A percentile compares a stretch with the other conserved stretches of the same genome.
phyloP scores from a whole-genome alignment of 2,329 filamentous ascomycete genomes.

The Fusarium nisikadoi region DNA sequence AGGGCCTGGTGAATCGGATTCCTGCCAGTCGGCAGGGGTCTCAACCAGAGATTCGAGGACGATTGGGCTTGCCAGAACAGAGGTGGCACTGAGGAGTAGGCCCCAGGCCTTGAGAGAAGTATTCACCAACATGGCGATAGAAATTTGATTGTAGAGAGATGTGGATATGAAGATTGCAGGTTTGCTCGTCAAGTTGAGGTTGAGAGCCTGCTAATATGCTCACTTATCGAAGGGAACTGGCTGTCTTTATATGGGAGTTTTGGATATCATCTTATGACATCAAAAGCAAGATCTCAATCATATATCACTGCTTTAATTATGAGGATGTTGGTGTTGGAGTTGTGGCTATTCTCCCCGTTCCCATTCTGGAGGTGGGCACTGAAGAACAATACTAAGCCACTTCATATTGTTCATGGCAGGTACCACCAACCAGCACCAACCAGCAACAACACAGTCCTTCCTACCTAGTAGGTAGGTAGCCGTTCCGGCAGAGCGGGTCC shows the following conservation, averaged over 20 bases:
- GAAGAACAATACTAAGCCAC: constrained; percentile 42
- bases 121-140: constrained; percentile 7
- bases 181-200: constrained; percentile 1
- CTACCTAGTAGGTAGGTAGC: neutral
- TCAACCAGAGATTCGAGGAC: constrained; percentile 38
- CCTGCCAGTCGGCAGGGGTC: constrained; percentile 40
- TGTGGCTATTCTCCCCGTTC: constrained; percentile 15
- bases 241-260: constrained; percentile 27
- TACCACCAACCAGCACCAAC: constrained; percentile 24
- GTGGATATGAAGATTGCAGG: neutral
- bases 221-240: neutral
- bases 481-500: constrained; percentile 1
- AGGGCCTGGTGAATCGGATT: constrained; percentile 24
- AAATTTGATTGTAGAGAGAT: neutral
- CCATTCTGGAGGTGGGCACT: constrained; percentile 13
- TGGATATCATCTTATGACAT: neutral
- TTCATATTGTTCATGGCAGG: constrained; percentile 41
- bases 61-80: constrained; percentile 23
- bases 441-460: constrained; percentile 15
- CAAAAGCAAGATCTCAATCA: neutral
- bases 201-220: neutral
- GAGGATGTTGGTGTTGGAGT: neutral
- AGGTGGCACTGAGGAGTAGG: constrained; percentile 17
- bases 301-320: neutral
- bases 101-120: constrained; percentile 10